These are phyloP conservation scores for Entomophthora muscae DNA, from an alignment of 371 early-diverging fungal genomes.

Conservation along the genomic window DNA sequence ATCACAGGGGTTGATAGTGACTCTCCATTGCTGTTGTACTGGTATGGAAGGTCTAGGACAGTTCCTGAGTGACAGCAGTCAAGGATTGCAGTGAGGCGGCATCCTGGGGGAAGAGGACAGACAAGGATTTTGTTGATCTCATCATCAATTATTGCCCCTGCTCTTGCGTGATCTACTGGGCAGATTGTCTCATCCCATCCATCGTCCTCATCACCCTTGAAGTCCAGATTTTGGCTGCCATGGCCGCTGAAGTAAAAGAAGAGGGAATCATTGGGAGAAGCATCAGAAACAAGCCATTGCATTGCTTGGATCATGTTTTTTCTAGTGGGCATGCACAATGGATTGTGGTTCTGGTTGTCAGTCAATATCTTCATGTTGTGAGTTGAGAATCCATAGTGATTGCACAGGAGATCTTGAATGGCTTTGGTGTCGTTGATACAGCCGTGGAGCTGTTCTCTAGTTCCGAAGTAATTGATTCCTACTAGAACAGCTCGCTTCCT, in stretches of 20 bases:
- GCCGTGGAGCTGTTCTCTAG: conserved; percentile 42
- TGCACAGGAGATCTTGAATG: conserved; percentile 48
- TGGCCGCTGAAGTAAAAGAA: conserved; percentile 65
- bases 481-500: conserved; percentile 70
- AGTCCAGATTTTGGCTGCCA: conserved; percentile 31
- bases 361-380: conserved; percentile 63
- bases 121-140: conserved; percentile 39
- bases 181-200: conserved; percentile 54
- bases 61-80: conserved; percentile 75
- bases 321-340: conserved; percentile 48
- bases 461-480: conserved; percentile 79
- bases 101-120: conserved; percentile 48
- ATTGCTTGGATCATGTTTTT: conserved; percentile 48
- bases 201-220: conserved; percentile 43
- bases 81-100: conserved; percentile 67
- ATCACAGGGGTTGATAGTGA: too few species aligned
- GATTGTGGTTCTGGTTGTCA: conserved; percentile 51
- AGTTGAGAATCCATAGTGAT: conserved; percentile 41
- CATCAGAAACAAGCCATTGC: conserved; percentile 48
- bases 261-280: conserved; percentile 39
- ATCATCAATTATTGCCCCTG: conserved; percentile 58
- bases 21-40: conserved; percentile 54
- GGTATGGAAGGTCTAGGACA: conserved; percentile 69
- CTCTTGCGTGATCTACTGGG: conserved; percentile 42
- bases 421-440: conserved; percentile 85